phyloP scores from a whole-genome alignment of 1,139 yeast genomes.

The Lodderomyces orthopsilosis region DNA sequence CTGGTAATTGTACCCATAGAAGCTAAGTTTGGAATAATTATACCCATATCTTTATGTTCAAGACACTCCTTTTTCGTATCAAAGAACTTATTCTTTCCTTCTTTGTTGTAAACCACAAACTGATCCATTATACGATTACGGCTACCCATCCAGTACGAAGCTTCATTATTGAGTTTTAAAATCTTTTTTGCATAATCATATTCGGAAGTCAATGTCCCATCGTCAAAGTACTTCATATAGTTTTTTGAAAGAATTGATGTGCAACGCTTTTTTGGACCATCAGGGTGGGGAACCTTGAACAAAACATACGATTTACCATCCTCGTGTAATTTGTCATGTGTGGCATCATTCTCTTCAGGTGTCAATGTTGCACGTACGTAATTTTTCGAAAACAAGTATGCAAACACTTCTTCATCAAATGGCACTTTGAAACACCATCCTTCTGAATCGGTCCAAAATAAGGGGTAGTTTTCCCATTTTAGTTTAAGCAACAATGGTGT shows the following conservation, averaged over 20 bases:
- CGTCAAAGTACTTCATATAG: conserved; percentile 69
- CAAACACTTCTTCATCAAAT: conserved; percentile 31
- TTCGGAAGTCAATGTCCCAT: conserved; percentile 68
- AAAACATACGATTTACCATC: conserved; percentile 28
- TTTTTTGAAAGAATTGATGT: conserved; percentile 79
- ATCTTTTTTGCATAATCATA: conserved; percentile 76
- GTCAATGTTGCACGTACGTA: conserved; percentile 43
- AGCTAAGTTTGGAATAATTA: conserved; percentile 78
- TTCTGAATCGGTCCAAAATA: conserved; percentile 69
- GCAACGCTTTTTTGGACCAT: conserved; percentile 74
- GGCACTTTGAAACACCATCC: conserved; percentile 91
- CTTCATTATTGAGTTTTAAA: conserved; percentile 67
- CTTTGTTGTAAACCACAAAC: conserved; percentile 63
- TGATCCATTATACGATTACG: conserved; percentile 81
- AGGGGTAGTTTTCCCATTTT: conserved; percentile 84
- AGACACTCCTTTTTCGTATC: conserved; percentile 23
- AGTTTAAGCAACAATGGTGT: conserved; percentile 75
- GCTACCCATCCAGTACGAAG: conserved; percentile 92
- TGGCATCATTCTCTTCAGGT: conserved; percentile 23
- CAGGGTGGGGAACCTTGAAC: conserved; percentile 88
- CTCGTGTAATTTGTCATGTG: conserved; percentile 23
- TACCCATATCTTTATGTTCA: conserved; percentile 46
- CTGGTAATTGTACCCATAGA: conserved; percentile 97
- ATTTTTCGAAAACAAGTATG: conserved; percentile 47
- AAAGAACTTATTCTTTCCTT: conserved; percentile 25